Evolutionary conservation across 805 yeast genomes (phyloP).

Genomic region (Wickerhamomyces subpelliculosus): DNA sequence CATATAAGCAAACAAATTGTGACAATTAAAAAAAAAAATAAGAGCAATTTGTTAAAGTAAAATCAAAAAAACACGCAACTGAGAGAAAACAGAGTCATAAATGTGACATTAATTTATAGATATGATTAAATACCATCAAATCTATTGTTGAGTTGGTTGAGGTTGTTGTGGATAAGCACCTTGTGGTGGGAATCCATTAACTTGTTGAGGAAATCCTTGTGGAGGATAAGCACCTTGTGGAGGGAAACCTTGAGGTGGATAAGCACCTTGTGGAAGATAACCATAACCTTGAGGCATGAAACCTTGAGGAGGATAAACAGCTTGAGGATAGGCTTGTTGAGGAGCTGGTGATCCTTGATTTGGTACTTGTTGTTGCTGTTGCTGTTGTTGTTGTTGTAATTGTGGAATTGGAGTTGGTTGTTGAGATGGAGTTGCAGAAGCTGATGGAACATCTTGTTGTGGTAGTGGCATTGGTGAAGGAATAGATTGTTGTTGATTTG

Average conservation of each 20-base stretch:
- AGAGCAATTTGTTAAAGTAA: not conserved
- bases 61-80: not conserved
- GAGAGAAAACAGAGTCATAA: not conserved
- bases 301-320: slow-evolving; percentile 6
- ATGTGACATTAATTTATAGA: too few species aligned
- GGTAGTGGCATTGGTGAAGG: slow-evolving; percentile 4
- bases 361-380: slow-evolving; percentile 19
- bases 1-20: too few species aligned
- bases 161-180: slow-evolving; percentile 10
- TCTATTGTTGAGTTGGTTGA: slow-evolving; percentile 4
- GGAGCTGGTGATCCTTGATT: slow-evolving; percentile 1
- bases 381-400: slow-evolving; percentile 2
- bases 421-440: slow-evolving; percentile 19
- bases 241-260: slow-evolving; percentile 11
- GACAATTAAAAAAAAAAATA: not conserved
- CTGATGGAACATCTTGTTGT: slow-evolving; percentile 12
- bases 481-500: slow-evolving; percentile 7
- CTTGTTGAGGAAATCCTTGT: slow-evolving; percentile 14
- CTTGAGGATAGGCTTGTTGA: slow-evolving; percentile 11
- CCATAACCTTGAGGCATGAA: slow-evolving; percentile 8
- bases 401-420: slow-evolving; percentile 12
- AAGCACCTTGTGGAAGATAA: slow-evolving; percentile 7
- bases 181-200: slow-evolving; percentile 13
- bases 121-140: too few species aligned
- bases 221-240: slow-evolving; percentile 13